These are phyloP conservation scores for Pichia sp. DNA, from an alignment of 1,139 yeast species.

Conservation along the genomic window DNA sequence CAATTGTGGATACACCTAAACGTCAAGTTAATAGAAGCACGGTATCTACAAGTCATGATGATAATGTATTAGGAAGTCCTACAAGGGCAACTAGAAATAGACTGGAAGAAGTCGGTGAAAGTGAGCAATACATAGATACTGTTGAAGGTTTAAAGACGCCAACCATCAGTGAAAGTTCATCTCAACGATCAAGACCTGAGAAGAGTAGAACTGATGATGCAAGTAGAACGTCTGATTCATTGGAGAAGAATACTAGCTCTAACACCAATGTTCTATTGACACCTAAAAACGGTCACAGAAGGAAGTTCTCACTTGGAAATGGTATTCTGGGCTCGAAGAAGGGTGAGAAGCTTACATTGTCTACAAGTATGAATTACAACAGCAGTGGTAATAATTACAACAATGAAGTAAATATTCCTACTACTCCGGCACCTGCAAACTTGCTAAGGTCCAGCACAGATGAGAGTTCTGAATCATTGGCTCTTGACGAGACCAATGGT, in stretches of 20 bases:
- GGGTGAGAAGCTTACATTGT: conserved; percentile 39
- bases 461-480: conserved; percentile 54
- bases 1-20: conserved; percentile 24
- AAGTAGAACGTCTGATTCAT: conserved; percentile 9
- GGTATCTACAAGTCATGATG: conserved; percentile 4
- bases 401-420: conserved; percentile 34
- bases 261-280: conserved; percentile 10
- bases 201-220: conserved; percentile 2
- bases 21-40: conserved; percentile 2
- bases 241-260: background rate
- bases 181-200: conserved; percentile 3
- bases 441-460: conserved; percentile 23
- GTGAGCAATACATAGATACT: conserved; percentile 7
- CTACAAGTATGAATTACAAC: conserved; percentile 20
- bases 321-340: conserved; percentile 36
- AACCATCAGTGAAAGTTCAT: conserved; percentile 10
- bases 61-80: conserved; percentile 1
- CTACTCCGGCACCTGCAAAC: conserved; percentile 35
- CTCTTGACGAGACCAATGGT: conserved; percentile 36
- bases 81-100: conserved; percentile 4
- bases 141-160: conserved; percentile 12
- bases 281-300: conserved; percentile 38
- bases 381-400: no score
- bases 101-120: conserved; percentile 4
- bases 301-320: conserved; percentile 60